Evolutionary conservation across 2,329 filamentous ascomycete species (phyloP).

Genomic region (Trichothecium roseum): DNA sequence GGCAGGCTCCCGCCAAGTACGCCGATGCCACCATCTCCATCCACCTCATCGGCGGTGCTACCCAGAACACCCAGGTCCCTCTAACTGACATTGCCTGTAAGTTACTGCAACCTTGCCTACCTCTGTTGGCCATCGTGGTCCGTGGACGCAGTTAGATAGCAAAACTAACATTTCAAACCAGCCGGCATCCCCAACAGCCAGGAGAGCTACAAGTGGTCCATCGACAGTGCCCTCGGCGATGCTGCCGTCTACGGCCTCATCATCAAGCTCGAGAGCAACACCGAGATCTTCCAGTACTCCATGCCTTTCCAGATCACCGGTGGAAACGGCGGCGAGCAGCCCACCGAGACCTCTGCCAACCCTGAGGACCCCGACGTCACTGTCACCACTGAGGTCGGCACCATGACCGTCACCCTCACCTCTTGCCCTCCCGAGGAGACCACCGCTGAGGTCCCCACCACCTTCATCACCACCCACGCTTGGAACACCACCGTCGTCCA

Average conservation of each 20-base stretch:
- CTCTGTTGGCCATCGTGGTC: too few species aligned
- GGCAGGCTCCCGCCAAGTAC: slow-evolving; percentile 32
- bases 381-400: slow-evolving; percentile 16
- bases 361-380: slow-evolving; percentile 12
- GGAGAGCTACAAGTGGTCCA: slow-evolving; percentile 38
- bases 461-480: slow-evolving; percentile 7
- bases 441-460: slow-evolving; percentile 12
- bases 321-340: slow-evolving; percentile 3
- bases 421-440: slow-evolving; percentile 9
- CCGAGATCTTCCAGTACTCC: slow-evolving; percentile 48
- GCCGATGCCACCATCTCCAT: slow-evolving; percentile 36
- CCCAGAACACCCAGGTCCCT: slow-evolving; percentile 29
- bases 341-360: neutral
- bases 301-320: slow-evolving; percentile 45
- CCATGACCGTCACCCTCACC: slow-evolving; percentile 19
- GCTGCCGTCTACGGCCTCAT: slow-evolving; percentile 46
- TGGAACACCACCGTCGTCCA: slow-evolving; percentile 1
- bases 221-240: slow-evolving; percentile 32
- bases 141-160: neutral
- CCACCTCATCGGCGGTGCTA: slow-evolving; percentile 41
- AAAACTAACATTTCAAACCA: slow-evolving; percentile 13
- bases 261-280: slow-evolving; percentile 38
- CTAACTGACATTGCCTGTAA: slow-evolving; percentile 38
- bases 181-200: slow-evolving; percentile 34
- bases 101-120: too few species aligned